Evolutionary conservation across 2,329 filamentous ascomycete genomes (phyloP).

Genomic region (Rhinocladiella similis): DNA sequence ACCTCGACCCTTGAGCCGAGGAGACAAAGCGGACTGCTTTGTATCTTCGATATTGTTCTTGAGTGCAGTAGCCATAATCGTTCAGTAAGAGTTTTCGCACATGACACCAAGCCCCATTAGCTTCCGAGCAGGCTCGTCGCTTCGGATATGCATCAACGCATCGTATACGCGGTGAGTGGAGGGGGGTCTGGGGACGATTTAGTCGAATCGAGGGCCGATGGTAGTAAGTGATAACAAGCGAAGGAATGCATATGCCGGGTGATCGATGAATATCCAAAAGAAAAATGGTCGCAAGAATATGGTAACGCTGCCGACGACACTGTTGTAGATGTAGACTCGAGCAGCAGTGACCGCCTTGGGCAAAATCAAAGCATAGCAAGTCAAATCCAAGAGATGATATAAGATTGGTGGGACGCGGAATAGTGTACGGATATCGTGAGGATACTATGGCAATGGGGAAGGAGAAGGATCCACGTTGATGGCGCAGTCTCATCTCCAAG

Average conservation of each 20-base stretch:
- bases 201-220: neutral
- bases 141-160: slow-evolving; percentile 5
- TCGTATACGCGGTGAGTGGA: neutral
- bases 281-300: slow-evolving; percentile 23
- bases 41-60: slow-evolving; percentile 47
- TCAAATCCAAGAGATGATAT: slow-evolving; percentile 4
- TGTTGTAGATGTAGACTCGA: slow-evolving; percentile 29
- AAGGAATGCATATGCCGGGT: slow-evolving; percentile 16
- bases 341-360: slow-evolving; percentile 19
- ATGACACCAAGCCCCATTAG: slow-evolving; percentile 24
- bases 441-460: neutral
- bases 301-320: slow-evolving; percentile 6
- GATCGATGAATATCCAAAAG: slow-evolving; percentile 22
- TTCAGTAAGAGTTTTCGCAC: slow-evolving; percentile 11
- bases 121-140: slow-evolving; percentile 1
- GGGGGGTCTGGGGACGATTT: neutral
- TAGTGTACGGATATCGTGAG: neutral
- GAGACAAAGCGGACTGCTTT: slow-evolving; percentile 47
- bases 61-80: slow-evolving; percentile 42
- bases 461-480: neutral
- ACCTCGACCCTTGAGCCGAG: slow-evolving; percentile 51
- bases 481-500: neutral
- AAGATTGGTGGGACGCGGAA: neutral
- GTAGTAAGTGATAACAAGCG: slow-evolving; percentile 2
- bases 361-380: neutral